Conservation (phyloP, 306 rosid genomes). For the Prosopis cineraria region DNA sequence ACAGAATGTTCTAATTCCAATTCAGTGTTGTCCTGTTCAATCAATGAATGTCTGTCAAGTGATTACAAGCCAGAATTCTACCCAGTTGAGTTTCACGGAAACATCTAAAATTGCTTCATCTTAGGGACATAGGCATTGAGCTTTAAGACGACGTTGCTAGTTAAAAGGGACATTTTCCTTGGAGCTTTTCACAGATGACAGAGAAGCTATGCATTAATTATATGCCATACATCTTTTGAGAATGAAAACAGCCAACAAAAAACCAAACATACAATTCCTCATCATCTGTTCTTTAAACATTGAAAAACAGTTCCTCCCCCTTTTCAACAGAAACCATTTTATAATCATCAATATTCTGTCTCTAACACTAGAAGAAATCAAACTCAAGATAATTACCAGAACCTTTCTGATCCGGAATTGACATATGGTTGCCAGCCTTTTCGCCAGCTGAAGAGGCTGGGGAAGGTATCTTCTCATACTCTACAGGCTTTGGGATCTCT, state of each 20-base stretch:
- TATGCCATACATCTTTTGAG: constrained; percentile 62
- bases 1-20: background rate
- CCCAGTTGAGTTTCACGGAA: background rate
- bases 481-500: constrained; percentile 84
- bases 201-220: constrained; percentile 57
- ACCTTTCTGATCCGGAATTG: constrained; percentile 64
- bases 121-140: background rate
- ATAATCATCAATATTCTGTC: constrained; percentile 37
- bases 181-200: constrained; percentile 48
- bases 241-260: constrained; percentile 55
- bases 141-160: background rate
- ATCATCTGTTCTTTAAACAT: constrained; percentile 53
- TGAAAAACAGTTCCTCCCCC: constrained; percentile 52
- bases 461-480: constrained; percentile 77
- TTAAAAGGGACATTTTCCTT: constrained; percentile 25
- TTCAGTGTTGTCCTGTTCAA: background rate
- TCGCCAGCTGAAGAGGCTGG: constrained; percentile 65
- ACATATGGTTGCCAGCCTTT: constrained; percentile 55
- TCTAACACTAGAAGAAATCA: constrained; percentile 84
- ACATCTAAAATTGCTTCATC: background rate
- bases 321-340: constrained; percentile 50
- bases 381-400: constrained; percentile 92
- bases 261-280: constrained; percentile 65
- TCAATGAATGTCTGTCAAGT: background rate
- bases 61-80: no score